Base-by-base conservation (phyloP, 176 grass and related monocot genomes). In the Panicum miliaceum region DNA sequence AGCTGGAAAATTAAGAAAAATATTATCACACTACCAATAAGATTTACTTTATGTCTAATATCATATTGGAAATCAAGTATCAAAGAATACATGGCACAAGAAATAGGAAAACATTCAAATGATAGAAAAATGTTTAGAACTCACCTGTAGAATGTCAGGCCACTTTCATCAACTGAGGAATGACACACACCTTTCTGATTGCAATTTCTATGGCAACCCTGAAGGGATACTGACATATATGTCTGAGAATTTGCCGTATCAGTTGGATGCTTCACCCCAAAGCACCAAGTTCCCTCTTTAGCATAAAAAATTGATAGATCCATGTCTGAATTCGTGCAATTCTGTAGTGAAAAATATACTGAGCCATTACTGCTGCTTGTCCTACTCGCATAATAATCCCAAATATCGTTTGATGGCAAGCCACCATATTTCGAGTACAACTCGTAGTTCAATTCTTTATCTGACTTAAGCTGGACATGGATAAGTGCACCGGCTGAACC, bases 271-370 rank as follows among this genome's bases (percentile, higher is more conserved):
- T 92, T 93, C 78, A 98, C 64, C 56, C 76, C 96, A 84, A 98
- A 79, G 82, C 87, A 89, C 96, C 96, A 98, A 68, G 82, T 95
- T 73, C 96, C 96, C 75, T 98, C 96, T 73, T 89, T 95, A n/a
- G 89, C 89, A 90, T 95, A 98, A 78, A 98, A 91, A 81, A 98
- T 86, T 89, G 89, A 98, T 76, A 98, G 81, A 83, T 93, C 91
- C 85, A 98, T 91, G 32, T 69, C 86, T 88, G 84, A 80, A 70
- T 76, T 86, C 3, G 76, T 86, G 50, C 91, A 95, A 84, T 88
- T 89, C 45, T 93, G 88, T 40, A 86, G 82, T 68, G 89, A 79
- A 76, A 89, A 90, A 77, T 87, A 85, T 57, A 90, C 79, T 52
- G 93, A 88, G 85, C 74, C 81, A 61, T 91, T 91, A 58, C 63